Evolutionary conservation across 148 eudicot species (phyloP).

Genomic region (Amaranthus hypochondriacus): DNA sequence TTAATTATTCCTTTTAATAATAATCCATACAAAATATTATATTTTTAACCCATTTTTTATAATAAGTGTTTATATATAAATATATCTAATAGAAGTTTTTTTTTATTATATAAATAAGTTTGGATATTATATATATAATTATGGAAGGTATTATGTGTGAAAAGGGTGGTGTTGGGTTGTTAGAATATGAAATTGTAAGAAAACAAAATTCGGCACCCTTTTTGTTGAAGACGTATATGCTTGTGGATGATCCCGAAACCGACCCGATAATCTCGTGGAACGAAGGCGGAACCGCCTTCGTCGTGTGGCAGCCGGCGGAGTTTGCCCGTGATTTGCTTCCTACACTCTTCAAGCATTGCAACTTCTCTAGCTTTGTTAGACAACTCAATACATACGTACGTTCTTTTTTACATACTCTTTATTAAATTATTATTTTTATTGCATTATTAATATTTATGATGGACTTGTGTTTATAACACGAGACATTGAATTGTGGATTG

Average conservation of each 20-base stretch:
- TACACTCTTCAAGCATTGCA: constrained; percentile 84
- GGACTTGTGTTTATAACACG: neutral
- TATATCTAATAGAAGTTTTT: neutral
- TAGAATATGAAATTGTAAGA: constrained; percentile 36
- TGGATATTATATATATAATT: neutral
- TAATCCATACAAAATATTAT: neutral
- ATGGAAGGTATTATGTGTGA: constrained; percentile 26
- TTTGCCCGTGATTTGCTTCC: constrained; percentile 87
- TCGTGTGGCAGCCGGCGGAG: constrained; percentile 97
- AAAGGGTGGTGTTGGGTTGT: constrained; percentile 18
- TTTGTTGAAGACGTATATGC: constrained; percentile 77
- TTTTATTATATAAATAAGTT: too few species aligned
- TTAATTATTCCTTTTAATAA: neutral
- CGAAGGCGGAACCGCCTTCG: constrained; percentile 61
- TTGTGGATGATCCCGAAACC: constrained; percentile 74
- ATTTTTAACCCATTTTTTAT: neutral
- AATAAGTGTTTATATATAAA: neutral
- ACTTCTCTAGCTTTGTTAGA: constrained; percentile 96
- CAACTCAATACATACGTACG: constrained; percentile 95
- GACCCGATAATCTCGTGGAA: constrained; percentile 79
- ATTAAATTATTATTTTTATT: neutral
- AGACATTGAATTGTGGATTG: neutral
- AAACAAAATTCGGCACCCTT: constrained; percentile 77
- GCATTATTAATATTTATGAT: neutral
- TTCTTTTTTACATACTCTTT: neutral